phyloP scores from a whole-genome alignment of 371 early-diverging fungal species.

The Batrachochytrium dendrobatidis region DNA sequence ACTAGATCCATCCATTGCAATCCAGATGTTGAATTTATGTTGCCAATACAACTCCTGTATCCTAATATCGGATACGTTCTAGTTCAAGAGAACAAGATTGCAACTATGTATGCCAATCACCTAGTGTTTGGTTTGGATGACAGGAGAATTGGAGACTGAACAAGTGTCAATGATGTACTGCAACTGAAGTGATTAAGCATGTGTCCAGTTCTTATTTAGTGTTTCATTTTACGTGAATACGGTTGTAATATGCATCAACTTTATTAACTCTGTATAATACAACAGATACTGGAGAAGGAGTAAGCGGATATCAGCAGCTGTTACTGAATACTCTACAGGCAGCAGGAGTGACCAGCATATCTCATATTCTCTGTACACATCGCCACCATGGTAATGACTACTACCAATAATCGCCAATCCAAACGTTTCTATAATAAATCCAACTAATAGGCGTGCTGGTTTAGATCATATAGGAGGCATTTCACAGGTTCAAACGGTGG shows the following conservation, averaged over 20 bases:
- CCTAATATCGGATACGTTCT: too few relatives aligned
- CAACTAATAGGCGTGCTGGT: background rate
- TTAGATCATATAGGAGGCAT: slow-evolving; percentile 75
- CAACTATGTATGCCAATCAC: too few relatives aligned
- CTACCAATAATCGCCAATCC: background rate
- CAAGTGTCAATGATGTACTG: too few relatives aligned
- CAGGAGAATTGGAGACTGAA: too few relatives aligned
- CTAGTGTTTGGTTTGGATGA: too few relatives aligned
- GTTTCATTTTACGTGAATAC: background rate
- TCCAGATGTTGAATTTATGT: too few relatives aligned
- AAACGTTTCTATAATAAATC: background rate
- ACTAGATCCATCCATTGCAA: too few relatives aligned
- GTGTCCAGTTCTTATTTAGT: background rate
- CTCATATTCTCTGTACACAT: slow-evolving; percentile 76
- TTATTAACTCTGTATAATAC: too few relatives aligned
- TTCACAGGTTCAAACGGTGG: slow-evolving; percentile 22
- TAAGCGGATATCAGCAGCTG: slow-evolving; percentile 52
- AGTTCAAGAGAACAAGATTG: too few relatives aligned
- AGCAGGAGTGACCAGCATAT: slow-evolving; percentile 41
- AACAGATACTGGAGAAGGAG: slow-evolving; percentile 75
- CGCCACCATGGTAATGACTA: too few relatives aligned
- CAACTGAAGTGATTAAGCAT: too few relatives aligned
- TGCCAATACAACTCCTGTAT: too few relatives aligned
- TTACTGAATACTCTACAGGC: slow-evolving; percentile 45
- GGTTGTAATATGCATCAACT: background rate